Evolutionary conservation across 495 filamentous ascomycete species (phyloP), one percentile per base, ranked within the genome.

Genomic region (Chlorociboria aeruginascens): DNA sequence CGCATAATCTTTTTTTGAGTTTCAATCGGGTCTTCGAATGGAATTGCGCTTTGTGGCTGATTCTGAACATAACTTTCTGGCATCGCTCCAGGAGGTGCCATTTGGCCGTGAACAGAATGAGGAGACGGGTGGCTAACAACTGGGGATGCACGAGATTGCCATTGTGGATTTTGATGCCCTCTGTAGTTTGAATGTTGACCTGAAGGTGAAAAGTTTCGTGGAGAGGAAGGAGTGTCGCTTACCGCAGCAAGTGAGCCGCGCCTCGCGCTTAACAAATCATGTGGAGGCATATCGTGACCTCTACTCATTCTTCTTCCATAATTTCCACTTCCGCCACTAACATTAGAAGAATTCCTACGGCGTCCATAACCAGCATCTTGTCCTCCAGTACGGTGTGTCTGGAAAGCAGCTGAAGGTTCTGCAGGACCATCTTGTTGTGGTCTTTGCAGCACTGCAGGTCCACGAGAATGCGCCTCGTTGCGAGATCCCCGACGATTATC

Each of bases 401-500:
- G 90, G 57, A 94, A 94, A n/a, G 88, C 85, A 28, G 89, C 72
- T 39, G 90, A 93, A 11, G 88, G 87, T 54, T 98, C 93, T 34
- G 86, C 84, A n/a, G 85, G 86, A 6, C 78, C 82, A 45, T 71
- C 66, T 39, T 72, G 67, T 33, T 69, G 55, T 38, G 57, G 57
- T 42, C 90, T 69, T 59, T 98, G 93, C 41, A 98, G 67, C 12
- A 98, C 67, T 28, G 88, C 73, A 17, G 87, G 85, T 50, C 89
- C 78, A 30, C 85, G 76, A 43, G 78, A 73, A 42, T 73, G 74
- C 41, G 68, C 68, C 40, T 92, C 85, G 40, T 74, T 75, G 40
- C 83, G 73, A n/a, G 80, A 75, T 17, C 76, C 76, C 51, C 86
- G 76, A 34, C 86, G 82, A 20, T 68, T 72, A 48, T 93, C 85